Evolutionary conservation across 495 filamentous ascomycete genomes (phyloP), one percentile per base, ranked within the genome.

Genomic region (Pyrenula massariospora): DNA sequence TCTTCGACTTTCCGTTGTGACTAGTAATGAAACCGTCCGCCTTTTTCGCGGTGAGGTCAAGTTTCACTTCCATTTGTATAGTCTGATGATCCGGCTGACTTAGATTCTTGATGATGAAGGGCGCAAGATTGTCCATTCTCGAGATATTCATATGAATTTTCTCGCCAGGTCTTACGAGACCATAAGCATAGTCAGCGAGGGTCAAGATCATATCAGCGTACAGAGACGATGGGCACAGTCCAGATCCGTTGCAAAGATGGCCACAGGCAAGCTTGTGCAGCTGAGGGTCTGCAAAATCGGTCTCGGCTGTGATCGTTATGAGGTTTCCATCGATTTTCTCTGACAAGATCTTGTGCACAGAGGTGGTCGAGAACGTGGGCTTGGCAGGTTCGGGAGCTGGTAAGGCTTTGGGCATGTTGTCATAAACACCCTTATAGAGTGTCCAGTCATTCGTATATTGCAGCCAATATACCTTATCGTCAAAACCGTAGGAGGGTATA

Each of bases 401-500:
- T 0, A 42, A 47, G n/a, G 55, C 57, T 57, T 67, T 64, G 48
- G 56, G 55, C 0, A 59, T 60, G 22, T 63, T 5, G 58, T 59
- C 0, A 63, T 59, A 24, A 15, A 21, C 50, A 31, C 64, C 66
- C 53, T 70, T 71, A 15, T 42, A 55, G 22, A 72, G 54, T 0
- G 24, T 65, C 63, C 65, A 72, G 54, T 66, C 57, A 51, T 78
- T 75, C 2, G 69, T 71, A 65, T 85, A 86, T 53, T 79, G 70
- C 22, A 85, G 70, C 84, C 84, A 87, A 66, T 84, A 85, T 58
- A 79, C 76, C 68, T 84, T 85, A n/a, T 77, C 65, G 52, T 89
- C 84, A 61, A 80, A 89, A 2, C 73, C 74, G 59, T 89, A 89
- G 12, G 76, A 65, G 25, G 86, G 86, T 2, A 88, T 74, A 24